These are phyloP conservation scores for Centaurea solstitialis DNA, from an alignment of 129 eudicot species.

Conservation along the genomic window DNA sequence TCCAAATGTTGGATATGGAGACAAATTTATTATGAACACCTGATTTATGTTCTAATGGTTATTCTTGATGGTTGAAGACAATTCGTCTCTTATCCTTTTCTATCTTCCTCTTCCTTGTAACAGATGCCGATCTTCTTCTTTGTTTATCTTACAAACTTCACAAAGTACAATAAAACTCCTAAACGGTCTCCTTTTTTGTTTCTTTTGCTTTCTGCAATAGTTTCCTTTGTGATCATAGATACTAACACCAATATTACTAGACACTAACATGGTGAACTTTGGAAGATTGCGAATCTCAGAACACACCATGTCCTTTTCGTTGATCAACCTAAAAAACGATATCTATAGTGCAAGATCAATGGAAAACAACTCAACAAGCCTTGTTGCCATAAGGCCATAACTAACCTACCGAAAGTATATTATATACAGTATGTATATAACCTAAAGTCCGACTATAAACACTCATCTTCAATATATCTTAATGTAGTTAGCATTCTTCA, in stretches of 20 bases:
- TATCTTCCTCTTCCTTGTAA: background rate
- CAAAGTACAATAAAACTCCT: background rate
- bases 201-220: slow-evolving; percentile 3
- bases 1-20: background rate
- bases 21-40: background rate
- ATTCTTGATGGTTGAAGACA: background rate
- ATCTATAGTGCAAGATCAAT: background rate
- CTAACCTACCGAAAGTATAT: background rate
- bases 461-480: background rate
- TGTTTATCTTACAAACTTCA: background rate
- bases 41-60: background rate
- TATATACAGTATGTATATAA: background rate
- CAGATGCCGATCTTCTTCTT: background rate
- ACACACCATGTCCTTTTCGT: background rate
- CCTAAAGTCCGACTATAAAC: background rate
- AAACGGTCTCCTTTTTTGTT: background rate
- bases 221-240: slow-evolving; percentile 6
- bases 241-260: background rate
- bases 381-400: background rate
- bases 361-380: background rate
- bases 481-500: background rate
- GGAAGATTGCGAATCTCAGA: background rate
- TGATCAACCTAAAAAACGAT: background rate
- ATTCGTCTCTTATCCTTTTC: background rate
- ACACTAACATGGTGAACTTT: slow-evolving; percentile 10